Conservation (phyloP, 768 basidiomycete genomes). For the Lepiota venenata region DNA sequence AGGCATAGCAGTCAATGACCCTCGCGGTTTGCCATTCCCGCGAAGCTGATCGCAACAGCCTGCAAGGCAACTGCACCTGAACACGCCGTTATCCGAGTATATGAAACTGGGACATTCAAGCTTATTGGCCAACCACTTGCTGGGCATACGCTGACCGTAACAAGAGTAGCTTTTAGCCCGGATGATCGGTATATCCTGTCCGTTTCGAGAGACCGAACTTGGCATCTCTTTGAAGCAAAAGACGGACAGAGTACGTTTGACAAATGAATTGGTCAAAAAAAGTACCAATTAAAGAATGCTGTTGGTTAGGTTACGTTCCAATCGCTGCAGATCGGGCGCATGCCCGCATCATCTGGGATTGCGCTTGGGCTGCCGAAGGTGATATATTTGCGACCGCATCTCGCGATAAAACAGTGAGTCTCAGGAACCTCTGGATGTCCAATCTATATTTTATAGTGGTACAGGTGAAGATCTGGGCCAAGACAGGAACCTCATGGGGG, state of each 20-base stretch:
- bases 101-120: constrained; percentile 69
- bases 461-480: constrained; percentile 85
- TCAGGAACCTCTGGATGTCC: background rate
- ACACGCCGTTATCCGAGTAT: constrained; percentile 86
- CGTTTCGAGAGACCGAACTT: constrained; percentile 89
- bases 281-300: background rate
- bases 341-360: constrained; percentile 94
- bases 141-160: constrained; percentile 89
- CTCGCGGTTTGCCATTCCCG: constrained; percentile 72
- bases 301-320: constrained; percentile 52
- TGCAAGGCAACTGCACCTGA: constrained; percentile 87
- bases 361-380: constrained; percentile 77
- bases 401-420: constrained; percentile 87
- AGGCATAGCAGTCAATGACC: constrained; percentile 61
- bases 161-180: constrained; percentile 85
- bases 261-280: background rate
- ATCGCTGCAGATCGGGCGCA: constrained; percentile 80
- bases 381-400: constrained; percentile 90
- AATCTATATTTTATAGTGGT: background rate
- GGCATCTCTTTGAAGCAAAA: constrained; percentile 69
- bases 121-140: constrained; percentile 66
- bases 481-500: constrained; percentile 48
- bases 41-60: constrained; percentile 76
- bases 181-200: constrained; percentile 78
- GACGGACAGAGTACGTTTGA: constrained; percentile 36